These are phyloP conservation scores for Jamesozyma hellenica DNA, from an alignment of 805 yeast species.

Conservation along the genomic window DNA sequence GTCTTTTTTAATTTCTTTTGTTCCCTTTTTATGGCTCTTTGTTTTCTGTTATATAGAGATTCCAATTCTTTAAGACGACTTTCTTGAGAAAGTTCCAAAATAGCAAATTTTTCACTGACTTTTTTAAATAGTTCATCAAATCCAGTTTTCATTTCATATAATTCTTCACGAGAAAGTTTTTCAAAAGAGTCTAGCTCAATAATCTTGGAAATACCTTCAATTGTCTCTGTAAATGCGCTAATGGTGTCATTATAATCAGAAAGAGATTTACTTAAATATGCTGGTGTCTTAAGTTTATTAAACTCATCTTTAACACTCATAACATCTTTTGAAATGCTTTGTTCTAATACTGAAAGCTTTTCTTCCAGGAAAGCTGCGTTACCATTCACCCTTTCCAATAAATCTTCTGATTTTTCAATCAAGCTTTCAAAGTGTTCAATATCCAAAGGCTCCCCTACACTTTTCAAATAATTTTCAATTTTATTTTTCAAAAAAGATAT, in stretches of 20 bases:
- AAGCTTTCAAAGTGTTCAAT: slow-evolving; percentile 35
- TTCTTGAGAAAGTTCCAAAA: slow-evolving; percentile 16
- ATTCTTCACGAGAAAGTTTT: slow-evolving; percentile 20
- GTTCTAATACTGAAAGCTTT: slow-evolving; percentile 35
- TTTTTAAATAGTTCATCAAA: slow-evolving; percentile 17
- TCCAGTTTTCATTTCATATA: slow-evolving; percentile 24
- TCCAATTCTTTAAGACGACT: slow-evolving; percentile 28
- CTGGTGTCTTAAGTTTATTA: slow-evolving; percentile 32
- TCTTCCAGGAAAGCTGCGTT: slow-evolving; percentile 37
- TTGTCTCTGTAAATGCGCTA: slow-evolving; percentile 9
- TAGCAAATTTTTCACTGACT: slow-evolving; percentile 9
- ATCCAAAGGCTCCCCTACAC: slow-evolving; percentile 40
- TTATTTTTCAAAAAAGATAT: slow-evolving; percentile 23
- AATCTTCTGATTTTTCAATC: slow-evolving; percentile 34
- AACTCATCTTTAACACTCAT: slow-evolving; percentile 46
- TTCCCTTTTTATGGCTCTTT: slow-evolving; percentile 21
- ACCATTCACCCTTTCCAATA: slow-evolving; percentile 36
- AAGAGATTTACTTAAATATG: slow-evolving; percentile 10
- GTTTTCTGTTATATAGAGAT: slow-evolving; percentile 16
- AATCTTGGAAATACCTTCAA: slow-evolving; percentile 14
- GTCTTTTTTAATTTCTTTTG: slow-evolving; percentile 11
- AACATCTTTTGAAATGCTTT: slow-evolving; percentile 34
- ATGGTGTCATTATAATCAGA: slow-evolving; percentile 9
- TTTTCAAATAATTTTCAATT: slow-evolving; percentile 32
- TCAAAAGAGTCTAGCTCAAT: slow-evolving; percentile 18